Base-by-base conservation (phyloP, 306 rosid species). In the Cicer judaicum region DNA sequence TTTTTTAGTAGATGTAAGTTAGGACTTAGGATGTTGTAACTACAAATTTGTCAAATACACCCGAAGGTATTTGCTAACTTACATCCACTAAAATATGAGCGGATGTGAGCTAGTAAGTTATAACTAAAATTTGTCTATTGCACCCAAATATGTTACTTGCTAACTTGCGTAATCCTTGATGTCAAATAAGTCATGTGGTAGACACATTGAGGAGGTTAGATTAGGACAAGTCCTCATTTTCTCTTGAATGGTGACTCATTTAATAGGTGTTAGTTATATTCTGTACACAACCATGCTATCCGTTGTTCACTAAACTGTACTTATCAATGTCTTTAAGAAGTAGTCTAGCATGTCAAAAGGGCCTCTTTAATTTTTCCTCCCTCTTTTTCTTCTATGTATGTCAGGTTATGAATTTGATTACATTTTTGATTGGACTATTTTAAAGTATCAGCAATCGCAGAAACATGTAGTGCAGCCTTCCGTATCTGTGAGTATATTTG, bases 381-480 rank as follows among this genome's bases (percentile, higher is more conserved):
- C 68, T 39, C n/a, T 18, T 68, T 66, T 55, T n/a, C 34, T 12
- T 57, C 44, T 12, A 64, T 64, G 39, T 29, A 55, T 75, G 64
- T 49, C 93, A 94, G 99, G 92, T 41, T 90, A 80, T 82, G 95
- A 92, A 72, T 87, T 90, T 79, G 97, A 92, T 90, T 90, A 75
- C 55, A 77, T 91, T 72, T 94, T 91, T 85, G 97, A 94, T 80
- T 94, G 99, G 99, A 91, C 95, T 72, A 83, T 92, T 76, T 87
- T 94, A 59, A 94, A 94, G 87, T 90, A 90, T 63, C 96, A 94
- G 85, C 96, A 94, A 71, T 77, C 99, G 1, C 99, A 90, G 73
- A 94, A 90, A 87, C 87, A 61, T 83, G 82, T 57, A 84, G 70
- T 87, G 68, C 90, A 83, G 76, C 78, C 91, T 62, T 88, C 79